Percentiles rank a stretch among this genome's conserved stretches.
Conservation (phyloP, 805 yeast genomes). For the Saccharomycopsis amapae region DNA sequence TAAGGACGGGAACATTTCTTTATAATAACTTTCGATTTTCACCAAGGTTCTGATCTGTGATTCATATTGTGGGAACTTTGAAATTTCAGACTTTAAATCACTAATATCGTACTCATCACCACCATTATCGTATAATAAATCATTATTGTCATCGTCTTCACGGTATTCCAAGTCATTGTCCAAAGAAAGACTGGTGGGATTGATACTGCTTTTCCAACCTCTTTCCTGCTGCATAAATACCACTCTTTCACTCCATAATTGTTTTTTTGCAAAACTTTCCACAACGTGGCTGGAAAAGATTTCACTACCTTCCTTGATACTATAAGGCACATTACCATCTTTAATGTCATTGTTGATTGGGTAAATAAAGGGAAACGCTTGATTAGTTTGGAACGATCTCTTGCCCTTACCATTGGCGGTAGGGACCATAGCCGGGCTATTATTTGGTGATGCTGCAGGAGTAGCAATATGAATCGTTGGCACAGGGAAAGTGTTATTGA, state of each 20-base stretch:
- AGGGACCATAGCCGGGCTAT: constrained; percentile 37
- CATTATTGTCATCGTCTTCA: constrained; percentile 27
- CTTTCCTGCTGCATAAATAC: constrained; percentile 67
- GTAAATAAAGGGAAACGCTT: constrained; percentile 58
- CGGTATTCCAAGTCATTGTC: constrained; percentile 14
- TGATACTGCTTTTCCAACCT: constrained; percentile 38
- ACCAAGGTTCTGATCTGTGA: constrained; percentile 37
- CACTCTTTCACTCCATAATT: constrained; percentile 67
- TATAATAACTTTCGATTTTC: constrained; percentile 57
- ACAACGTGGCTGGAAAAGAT: constrained; percentile 55
- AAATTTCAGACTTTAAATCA: constrained; percentile 26
- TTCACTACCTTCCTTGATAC: constrained; percentile 72
- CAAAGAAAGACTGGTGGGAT: constrained; percentile 17
- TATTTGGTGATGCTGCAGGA: constrained; percentile 80
- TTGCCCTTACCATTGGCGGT: constrained; percentile 32
- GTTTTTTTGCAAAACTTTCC: constrained; percentile 60
- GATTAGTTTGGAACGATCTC: constrained; percentile 56
- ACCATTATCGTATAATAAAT: constrained; percentile 17
- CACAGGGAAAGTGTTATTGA: constrained; percentile 40
- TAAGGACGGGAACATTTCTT: constrained; percentile 43
- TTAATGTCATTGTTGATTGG: constrained; percentile 40
- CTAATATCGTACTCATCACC: constrained; percentile 28
- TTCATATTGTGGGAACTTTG: constrained; percentile 32
- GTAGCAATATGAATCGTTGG: constrained; percentile 71
- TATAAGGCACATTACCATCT: constrained; percentile 50